Evolutionary conservation across 2,329 filamentous ascomycete genomes (phyloP), one percentile per base, ranked within the genome.

Genomic region (Stagonosporopsis vannaccii): DNA sequence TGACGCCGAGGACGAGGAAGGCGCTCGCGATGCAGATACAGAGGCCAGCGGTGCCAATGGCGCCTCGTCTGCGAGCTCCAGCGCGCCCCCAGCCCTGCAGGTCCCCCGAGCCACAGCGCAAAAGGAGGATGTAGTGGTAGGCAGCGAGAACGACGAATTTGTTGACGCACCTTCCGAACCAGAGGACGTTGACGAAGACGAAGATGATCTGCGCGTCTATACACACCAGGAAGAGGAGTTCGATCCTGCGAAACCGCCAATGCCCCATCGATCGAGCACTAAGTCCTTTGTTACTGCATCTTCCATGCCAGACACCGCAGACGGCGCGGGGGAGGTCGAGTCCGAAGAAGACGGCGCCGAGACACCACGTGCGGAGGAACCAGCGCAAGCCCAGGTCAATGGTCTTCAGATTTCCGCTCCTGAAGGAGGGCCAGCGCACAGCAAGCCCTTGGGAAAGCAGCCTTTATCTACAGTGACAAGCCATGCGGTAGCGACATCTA

Each of bases 211-310:
- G 40, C 60, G 43, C 13, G 60, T 63, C 12, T 65, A 66, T 25
- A 64, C 58, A 5, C 56, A 66, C 23, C 48, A 65, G 26, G 58
- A 64, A 33, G 56, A 47, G 17, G 59, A 63, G n/a, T 40, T 47
- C 48, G 48, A 62, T 15, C 56, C 62, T 13, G 25, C 43, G 12
- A 57, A 52, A 17, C 36, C 48, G 42, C 47, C 44, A 37, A 56
- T 50, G 30, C 44, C 49, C 9, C 67, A 66, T 20, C 69, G 67
- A 22, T 66, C 66, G n/a, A 74, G 70, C 58, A 62, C 67, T 9
- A 71, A 70, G 39, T 68, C 71, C 15, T 75, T 67, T 36, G 68
- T 72, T 6, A 74, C 73, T 1, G 72, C 71, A 12, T 72, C 68
- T 8, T 70, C 70, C 1, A 56, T 58, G 11, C 68, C 45, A 20